These are phyloP conservation scores for Pelargonium australe DNA, from an alignment of 441 rosid genomes.

Conservation along the genomic window DNA sequence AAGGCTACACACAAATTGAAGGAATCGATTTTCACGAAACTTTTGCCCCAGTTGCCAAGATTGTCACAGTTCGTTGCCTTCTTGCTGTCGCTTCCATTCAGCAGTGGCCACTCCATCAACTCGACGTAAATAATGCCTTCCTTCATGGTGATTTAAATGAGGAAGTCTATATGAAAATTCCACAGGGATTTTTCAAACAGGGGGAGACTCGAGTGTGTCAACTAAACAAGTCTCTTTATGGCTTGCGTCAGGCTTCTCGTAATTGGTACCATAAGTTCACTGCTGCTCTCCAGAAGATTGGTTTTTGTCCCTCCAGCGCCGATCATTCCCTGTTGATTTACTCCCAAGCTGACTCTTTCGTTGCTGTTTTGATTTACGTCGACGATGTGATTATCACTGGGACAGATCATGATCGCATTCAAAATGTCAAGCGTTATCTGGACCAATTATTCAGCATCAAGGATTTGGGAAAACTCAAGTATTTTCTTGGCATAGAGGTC, in stretches of 20 bases:
- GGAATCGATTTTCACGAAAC: no score
- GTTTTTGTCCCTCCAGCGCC: not conserved
- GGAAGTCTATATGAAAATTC: no score
- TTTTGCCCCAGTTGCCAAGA: not conserved
- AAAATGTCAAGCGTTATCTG: not conserved
- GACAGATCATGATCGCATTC: not conserved
- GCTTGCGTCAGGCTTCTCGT: no score
- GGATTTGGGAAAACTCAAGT: not conserved
- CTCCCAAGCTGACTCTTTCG: not conserved
- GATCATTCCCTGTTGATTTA: conserved; percentile 6
- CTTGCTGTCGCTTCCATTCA: no score
- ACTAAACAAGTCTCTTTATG: no score
- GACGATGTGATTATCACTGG: not conserved
- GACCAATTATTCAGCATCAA: not conserved
- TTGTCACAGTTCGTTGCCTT: no score
- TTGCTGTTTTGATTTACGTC: not conserved
- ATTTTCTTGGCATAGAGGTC: conserved; percentile 5
- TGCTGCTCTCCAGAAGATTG: not conserved
- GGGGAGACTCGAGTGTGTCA: no score
- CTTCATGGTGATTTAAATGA: no score
- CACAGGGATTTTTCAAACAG: no score
- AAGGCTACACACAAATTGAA: no score
- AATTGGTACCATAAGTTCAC: no score
- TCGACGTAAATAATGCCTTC: not conserved
- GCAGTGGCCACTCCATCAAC: not conserved